Evolutionary conservation across 2,329 filamentous ascomycete species (phyloP), one percentile per base, ranked within the genome.

Genomic region (Fusarium xylarioides): DNA sequence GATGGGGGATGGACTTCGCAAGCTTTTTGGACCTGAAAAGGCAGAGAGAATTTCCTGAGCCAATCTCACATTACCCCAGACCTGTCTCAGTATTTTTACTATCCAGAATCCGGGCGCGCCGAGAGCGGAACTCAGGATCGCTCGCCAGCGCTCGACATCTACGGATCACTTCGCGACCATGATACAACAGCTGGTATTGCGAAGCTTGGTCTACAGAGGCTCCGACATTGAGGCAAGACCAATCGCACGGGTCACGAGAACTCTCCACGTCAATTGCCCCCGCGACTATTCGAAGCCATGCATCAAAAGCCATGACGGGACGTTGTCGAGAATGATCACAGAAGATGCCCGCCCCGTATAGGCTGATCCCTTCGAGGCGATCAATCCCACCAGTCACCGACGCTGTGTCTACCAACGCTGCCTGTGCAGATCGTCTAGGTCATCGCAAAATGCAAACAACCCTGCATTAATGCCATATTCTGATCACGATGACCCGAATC

Each of bases 31-130:
- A n/a, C n/a, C n/a, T n/a, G 11, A 21, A 4, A 26, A 6, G 4
- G 10, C 10, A 21, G 14, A 16, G n/a, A 15, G n/a, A 26, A 18
- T 7, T 15, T 11, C 9, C 12, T 37, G 7, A 53, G 9, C 0
- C 1, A 7, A 9, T 9, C 2, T 14, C 2, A 12, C 3, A 1
- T 6, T 2, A 16, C 6, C 2, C 9, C 10, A 37, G 1, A 21
- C 23, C 10, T 37, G 18, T 21, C 12, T 26, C n/a, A 0, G 18
- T 7, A 26, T 16, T 53, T 8, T 6, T 37, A 21, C 4, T 2
- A 19, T 21, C 19, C 2, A 21, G 12, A 2, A 26, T 53, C 32
- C 3, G 9, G n/a, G 2, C 10, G 8, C 16, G 5, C n/a, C 18
- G 4, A 10, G n/a, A 1, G 5, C 18, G 32, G 18, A 26, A 26